A percentile compares a stretch with the other conserved stretches of the same genome.
Conservation (phyloP, 768 basidiomycete genomes). For the Sistotremastrum niveocremeum region DNA sequence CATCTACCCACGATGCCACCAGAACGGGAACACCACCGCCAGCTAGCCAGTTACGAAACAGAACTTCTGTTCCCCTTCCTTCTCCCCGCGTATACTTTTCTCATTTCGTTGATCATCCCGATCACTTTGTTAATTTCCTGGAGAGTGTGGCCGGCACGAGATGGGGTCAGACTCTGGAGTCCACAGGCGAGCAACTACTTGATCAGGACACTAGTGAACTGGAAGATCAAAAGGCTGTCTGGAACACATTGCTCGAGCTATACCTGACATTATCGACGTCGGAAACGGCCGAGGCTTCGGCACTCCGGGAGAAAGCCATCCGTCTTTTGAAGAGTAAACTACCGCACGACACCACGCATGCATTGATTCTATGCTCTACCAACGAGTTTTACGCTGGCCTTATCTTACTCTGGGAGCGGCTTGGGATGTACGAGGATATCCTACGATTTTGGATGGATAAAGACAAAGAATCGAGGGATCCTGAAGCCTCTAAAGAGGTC, state of each 20-base stretch:
- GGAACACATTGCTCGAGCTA: conserved; percentile 92
- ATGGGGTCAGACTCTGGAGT: conserved; percentile 65
- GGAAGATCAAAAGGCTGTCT: conserved; percentile 70
- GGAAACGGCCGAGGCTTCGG: conserved; percentile 11
- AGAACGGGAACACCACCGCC: conserved; percentile 5
- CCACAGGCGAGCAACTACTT: conserved; percentile 9
- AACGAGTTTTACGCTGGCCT: conserved; percentile 71
- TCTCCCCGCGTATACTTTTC: conserved; percentile 85
- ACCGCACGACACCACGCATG: conserved; percentile 84
- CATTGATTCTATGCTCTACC: conserved; percentile 87
- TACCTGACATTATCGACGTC: conserved; percentile 52
- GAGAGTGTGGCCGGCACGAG: conserved; percentile 71
- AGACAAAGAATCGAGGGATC: conserved; percentile 19
- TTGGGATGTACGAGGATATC: conserved; percentile 95
- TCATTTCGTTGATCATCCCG: conserved; percentile 84
- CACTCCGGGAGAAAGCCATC: conserved; percentile 53
- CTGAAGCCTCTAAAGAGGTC: conserved; percentile 37
- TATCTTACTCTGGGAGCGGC: conserved; percentile 81
- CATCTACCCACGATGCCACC: conserved; percentile 7
- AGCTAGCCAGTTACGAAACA: background rate
- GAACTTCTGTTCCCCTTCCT: conserved; percentile 35
- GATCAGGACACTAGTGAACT: conserved; percentile 39
- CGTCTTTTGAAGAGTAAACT: conserved; percentile 46
- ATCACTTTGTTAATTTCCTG: conserved; percentile 73
- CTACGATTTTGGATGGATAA: conserved; percentile 86